phyloP scores from a whole-genome alignment of 176 grass and related monocot genomes.

The Elymus sibiricus region DNA sequence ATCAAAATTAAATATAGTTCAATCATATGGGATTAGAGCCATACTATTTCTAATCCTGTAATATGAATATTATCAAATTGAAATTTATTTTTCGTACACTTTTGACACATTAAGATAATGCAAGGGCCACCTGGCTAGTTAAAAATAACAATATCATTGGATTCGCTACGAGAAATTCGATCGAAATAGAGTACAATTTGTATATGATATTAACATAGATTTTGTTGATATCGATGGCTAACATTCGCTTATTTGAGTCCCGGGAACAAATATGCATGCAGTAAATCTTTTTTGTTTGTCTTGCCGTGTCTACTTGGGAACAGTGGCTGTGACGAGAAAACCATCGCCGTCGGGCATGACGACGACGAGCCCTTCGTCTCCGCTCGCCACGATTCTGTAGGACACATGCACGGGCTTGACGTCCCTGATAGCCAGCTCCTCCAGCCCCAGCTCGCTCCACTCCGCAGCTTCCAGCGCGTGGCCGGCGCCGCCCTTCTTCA shows the following conservation, averaged over 20 bases:
- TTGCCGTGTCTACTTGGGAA: conserved; percentile 15
- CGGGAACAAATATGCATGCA: not conserved
- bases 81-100: not conserved
- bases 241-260: not conserved
- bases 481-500: not conserved
- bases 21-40: not conserved
- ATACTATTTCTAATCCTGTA: no score
- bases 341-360: conserved; percentile 39
- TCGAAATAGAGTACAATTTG: not conserved
- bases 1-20: not conserved
- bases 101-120: not conserved
- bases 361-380: conserved; percentile 47
- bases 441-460: conserved; percentile 61
- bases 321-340: conserved; percentile 33
- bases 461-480: not conserved
- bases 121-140: no score
- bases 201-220: not conserved
- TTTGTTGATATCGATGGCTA: not conserved
- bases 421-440: conserved; percentile 46
- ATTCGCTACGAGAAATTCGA: not conserved
- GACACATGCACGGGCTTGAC: conserved; percentile 64
- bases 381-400: conserved; percentile 21
- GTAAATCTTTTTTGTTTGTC: not conserved
- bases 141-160: no score
- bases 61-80: not conserved